Percentiles rank a stretch among this genome's conserved stretches.
phyloP scores from a whole-genome alignment of 2,329 filamentous ascomycete species.

The Incumbomyces lentus region DNA sequence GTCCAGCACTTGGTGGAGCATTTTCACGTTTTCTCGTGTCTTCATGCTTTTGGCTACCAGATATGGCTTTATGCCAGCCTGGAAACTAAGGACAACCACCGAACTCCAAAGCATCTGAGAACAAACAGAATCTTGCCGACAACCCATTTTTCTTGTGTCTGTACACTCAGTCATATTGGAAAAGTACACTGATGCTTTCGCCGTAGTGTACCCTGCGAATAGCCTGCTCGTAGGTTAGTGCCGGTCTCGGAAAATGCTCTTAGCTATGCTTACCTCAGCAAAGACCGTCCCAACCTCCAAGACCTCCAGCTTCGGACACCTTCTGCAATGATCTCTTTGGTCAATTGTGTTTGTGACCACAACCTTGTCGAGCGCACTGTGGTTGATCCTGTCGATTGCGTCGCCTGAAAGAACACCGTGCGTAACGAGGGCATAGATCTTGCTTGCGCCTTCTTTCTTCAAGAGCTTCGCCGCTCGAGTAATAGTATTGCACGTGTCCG shows the following conservation, averaged over 20 bases:
- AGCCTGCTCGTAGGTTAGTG: conserved; percentile 40
- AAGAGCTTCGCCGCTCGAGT: conserved; percentile 92
- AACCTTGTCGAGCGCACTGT: conserved; percentile 83
- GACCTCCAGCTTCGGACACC: conserved; percentile 82
- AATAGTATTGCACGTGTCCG: conserved; percentile 94
- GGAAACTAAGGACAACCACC: neutral
- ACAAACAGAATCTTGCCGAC: neutral
- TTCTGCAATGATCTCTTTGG: conserved; percentile 65
- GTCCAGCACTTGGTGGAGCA: conserved; percentile 22
- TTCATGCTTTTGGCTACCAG: neutral
- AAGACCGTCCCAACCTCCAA: conserved; percentile 83
- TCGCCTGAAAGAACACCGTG: conserved; percentile 94
- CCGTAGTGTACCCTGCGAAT: conserved; percentile 94
- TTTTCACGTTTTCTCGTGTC: neutral
- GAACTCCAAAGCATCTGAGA: neutral
- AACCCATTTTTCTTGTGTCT: neutral
- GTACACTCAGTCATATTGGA: conserved; percentile 61
- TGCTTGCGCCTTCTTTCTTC: conserved; percentile 82
- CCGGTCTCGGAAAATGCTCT: conserved; percentile 1
- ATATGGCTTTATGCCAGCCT: neutral
- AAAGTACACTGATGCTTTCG: conserved; percentile 92
- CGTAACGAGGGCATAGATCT: conserved; percentile 83
- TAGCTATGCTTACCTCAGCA: conserved; percentile 55
- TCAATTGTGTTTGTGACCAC: conserved; percentile 93
- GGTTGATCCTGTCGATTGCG: conserved; percentile 87